Evolutionary conservation across 2,329 filamentous ascomycete species (phyloP), one percentile per base, ranked within the genome.

Genomic region (Verticillium nonalfalfae): DNA sequence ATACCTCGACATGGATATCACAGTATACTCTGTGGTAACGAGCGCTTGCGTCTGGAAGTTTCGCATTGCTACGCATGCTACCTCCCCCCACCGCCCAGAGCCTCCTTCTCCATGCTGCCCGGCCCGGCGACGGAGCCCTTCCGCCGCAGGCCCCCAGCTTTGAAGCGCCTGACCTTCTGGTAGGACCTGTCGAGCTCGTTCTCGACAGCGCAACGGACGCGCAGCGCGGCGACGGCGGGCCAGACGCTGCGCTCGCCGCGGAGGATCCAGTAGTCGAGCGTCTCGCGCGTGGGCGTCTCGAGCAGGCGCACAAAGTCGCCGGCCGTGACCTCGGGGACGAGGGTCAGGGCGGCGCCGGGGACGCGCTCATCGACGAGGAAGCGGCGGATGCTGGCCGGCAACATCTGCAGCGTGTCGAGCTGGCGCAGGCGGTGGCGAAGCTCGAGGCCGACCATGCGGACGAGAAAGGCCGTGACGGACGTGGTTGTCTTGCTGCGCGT

Each of bases 201-300:
- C 74, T 98, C 94, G 7, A 98, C 84, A 4, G 88, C 89, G 73
- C 91, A 95, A 7, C 94, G 80, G 7, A 96, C 88, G 68, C 89
- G 89, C 64, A 98, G 75, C 14, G 93, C 91, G 36, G 88, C 88
- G 3, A 97, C 86, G 2, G 92, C 91, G 0, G 93, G 94, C 93
- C 94, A 98, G 0, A 97, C 92, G 66, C 90, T 93, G 64, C 88
- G 79, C 75, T 98, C 94, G 1, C 94, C 94, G 60, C 89, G 83
- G 36, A 87, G 74, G 60, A 96, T 93, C 94, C 93, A 97, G 68
- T 94, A 90, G 62, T 91, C 86, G 3, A 97, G 78, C 9, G 86
- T 88, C 62, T 89, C 85, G 59, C 85, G 81, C 0, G 89, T 94
- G 1, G 93, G 93, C 35, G 90, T 91, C 73, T 96, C 90, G n/a